Conservation (phyloP, 768 basidiomycete genomes). For the Podaxis sp. region DNA sequence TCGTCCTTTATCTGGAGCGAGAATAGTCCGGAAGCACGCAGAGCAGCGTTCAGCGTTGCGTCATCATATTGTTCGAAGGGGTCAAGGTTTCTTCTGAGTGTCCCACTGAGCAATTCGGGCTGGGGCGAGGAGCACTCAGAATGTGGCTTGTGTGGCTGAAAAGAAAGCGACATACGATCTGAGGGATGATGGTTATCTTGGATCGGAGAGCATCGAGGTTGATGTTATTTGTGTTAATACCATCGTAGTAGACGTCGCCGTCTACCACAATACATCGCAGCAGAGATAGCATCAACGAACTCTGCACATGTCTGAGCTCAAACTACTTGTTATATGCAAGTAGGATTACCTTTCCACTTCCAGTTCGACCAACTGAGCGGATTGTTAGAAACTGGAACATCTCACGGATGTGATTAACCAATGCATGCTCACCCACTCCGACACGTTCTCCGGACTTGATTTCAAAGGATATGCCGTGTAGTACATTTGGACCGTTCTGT, state of each 20-base stretch:
- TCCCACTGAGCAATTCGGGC: conserved; percentile 55
- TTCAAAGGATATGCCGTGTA: conserved; percentile 49
- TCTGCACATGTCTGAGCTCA: conserved; percentile 14
- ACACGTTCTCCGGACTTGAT: conserved; percentile 59
- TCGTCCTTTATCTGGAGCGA: conserved; percentile 34
- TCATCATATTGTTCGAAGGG: conserved; percentile 60
- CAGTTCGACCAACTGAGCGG: conserved; percentile 24
- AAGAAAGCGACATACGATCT: conserved; percentile 18
- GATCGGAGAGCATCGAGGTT: conserved; percentile 56
- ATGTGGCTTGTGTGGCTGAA: too few relatives aligned
- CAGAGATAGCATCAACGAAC: conserved; percentile 42
- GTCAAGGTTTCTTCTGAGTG: conserved; percentile 60
- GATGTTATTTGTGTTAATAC: conserved; percentile 40
- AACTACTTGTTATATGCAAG: not conserved
- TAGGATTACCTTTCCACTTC: conserved; percentile 23
- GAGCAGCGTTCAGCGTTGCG: conserved; percentile 32
- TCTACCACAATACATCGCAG: conserved; percentile 53
- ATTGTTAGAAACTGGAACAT: not conserved
- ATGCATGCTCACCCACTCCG: conserved; percentile 33
- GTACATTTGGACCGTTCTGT: conserved; percentile 41
- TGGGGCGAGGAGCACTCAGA: conserved; percentile 11
- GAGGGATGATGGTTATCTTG: conserved; percentile 57
- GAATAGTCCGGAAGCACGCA: conserved; percentile 35
- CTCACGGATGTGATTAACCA: not conserved
- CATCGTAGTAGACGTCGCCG: conserved; percentile 54